phyloP scores from a whole-genome alignment of 1,284 basidiomycete species.

The Sporisorium iseilematis-ciliati region DNA sequence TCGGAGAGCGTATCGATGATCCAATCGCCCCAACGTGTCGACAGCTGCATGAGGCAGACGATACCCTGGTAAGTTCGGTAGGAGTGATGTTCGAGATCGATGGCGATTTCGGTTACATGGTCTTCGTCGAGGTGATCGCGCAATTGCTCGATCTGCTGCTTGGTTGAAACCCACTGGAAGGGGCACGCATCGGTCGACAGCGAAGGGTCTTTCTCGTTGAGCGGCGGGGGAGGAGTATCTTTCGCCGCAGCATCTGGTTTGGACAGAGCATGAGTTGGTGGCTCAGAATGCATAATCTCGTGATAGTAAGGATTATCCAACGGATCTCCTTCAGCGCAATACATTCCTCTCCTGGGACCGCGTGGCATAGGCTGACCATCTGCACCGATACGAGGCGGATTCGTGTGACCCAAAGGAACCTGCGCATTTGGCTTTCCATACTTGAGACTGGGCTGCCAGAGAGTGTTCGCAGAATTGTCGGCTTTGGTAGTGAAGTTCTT shows the following conservation, averaged over 20 bases:
- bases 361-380: conserved; percentile 30
- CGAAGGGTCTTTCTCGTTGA: conserved; percentile 52
- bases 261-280: conserved; percentile 67
- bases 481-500: conserved; percentile 60
- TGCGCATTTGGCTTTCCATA: conserved; percentile 65
- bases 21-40: conserved; percentile 85
- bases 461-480: conserved; percentile 54
- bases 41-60: conserved; percentile 86
- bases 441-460: conserved; percentile 58
- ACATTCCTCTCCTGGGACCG: conserved; percentile 59
- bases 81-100: conserved; percentile 94
- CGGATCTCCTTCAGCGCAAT: conserved; percentile 65
- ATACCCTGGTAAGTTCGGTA: conserved; percentile 87
- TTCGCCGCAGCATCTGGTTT: conserved; percentile 31
- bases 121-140: conserved; percentile 73
- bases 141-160: conserved; percentile 76
- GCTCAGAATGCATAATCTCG: conserved; percentile 57
- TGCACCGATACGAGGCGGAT: conserved; percentile 15
- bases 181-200: conserved; percentile 78
- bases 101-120: conserved; percentile 81
- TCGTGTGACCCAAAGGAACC: conserved; percentile 52
- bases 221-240: conserved; percentile 50
- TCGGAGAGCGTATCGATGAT: conserved; percentile 82
- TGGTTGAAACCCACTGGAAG: conserved; percentile 80
- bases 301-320: conserved; percentile 64